A percentile compares a stretch with the other conserved stretches of the same genome.
Evolutionary conservation across 495 filamentous ascomycete species (phyloP).

Genomic region (Aeminium ludgeri): DNA sequence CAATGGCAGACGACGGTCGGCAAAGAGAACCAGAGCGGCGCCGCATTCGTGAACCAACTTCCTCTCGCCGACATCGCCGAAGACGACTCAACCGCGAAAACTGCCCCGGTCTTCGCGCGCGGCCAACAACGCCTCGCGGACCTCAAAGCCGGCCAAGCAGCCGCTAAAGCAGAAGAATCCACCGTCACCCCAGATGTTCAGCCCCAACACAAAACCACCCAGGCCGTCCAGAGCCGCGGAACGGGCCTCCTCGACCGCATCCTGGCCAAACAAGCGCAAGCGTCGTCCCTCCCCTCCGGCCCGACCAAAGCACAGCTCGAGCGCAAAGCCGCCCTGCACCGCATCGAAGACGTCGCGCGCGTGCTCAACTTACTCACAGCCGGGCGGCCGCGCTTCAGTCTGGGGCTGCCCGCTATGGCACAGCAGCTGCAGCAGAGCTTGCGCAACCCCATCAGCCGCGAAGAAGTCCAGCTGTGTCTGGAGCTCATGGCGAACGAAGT

Average conservation of each 20-base stretch:
- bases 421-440: slow-evolving; percentile 44
- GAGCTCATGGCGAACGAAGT: slow-evolving; percentile 41
- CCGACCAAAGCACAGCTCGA: slow-evolving; percentile 33
- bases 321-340: slow-evolving; percentile 40
- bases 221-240: slow-evolving; percentile 18
- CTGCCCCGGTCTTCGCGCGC: slow-evolving; percentile 31
- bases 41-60: slow-evolving; percentile 35
- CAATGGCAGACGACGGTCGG: slow-evolving; percentile 15
- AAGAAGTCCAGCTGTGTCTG: slow-evolving; percentile 41
- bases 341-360: slow-evolving; percentile 42
- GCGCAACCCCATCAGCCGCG: slow-evolving; percentile 40
- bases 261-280: slow-evolving; percentile 37
- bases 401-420: slow-evolving; percentile 43
- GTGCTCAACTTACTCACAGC: slow-evolving; percentile 38
- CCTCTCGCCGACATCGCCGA: slow-evolving; percentile 37
- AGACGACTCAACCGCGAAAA: slow-evolving; percentile 30
- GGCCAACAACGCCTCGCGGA: slow-evolving; percentile 46
- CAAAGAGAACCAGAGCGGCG: slow-evolving; percentile 6
- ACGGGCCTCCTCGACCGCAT: slow-evolving; percentile 43
- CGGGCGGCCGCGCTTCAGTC: slow-evolving; percentile 29
- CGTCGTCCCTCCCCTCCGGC: slow-evolving; percentile 25
- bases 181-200: slow-evolving; percentile 16
- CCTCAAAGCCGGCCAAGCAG: slow-evolving; percentile 33
- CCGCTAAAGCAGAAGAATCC: slow-evolving; percentile 27
- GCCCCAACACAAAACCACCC: slow-evolving; percentile 16